Conservation (phyloP, 169 alveolate species). For the Plasmodium berghei region DNA sequence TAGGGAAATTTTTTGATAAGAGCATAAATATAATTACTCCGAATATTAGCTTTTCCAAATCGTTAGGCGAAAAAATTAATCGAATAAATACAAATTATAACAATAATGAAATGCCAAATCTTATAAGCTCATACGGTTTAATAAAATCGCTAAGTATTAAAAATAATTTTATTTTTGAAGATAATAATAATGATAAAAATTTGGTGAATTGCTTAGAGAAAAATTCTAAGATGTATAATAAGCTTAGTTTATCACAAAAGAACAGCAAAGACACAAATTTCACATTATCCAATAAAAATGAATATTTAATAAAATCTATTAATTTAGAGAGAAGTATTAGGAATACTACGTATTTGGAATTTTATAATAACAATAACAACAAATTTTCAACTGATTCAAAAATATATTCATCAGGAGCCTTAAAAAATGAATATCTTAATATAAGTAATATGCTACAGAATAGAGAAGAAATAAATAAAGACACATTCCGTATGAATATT, state of each 20-base stretch:
- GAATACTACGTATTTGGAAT: neutral
- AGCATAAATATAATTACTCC: neutral
- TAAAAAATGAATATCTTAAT: too few relatives aligned
- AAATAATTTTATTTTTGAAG: conserved; percentile 11
- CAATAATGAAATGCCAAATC: neutral
- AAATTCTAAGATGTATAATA: neutral
- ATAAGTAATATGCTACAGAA: too few relatives aligned
- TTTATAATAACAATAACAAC: neutral
- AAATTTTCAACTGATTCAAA: neutral
- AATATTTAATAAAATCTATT: conserved; percentile 23
- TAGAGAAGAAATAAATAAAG: too few relatives aligned
- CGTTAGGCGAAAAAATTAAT: conserved; percentile 1
- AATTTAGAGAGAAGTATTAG: neutral
- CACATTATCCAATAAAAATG: neutral
- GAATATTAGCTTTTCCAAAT: conserved; percentile 6
- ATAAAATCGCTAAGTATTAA: conserved; percentile 23
- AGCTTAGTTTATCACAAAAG: neutral
- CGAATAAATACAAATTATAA: conserved; percentile 11
- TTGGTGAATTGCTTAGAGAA: neutral
- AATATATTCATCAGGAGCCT: too few relatives aligned
- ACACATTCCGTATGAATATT: neutral
- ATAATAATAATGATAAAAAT: conserved; percentile 6
- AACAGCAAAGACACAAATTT: conserved; percentile 1
- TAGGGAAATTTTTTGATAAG: neutral
- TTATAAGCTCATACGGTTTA: neutral